Evolutionary conservation across 2,329 filamentous ascomycete genomes (phyloP).

Genomic region (Microthyrium microscopicum): DNA sequence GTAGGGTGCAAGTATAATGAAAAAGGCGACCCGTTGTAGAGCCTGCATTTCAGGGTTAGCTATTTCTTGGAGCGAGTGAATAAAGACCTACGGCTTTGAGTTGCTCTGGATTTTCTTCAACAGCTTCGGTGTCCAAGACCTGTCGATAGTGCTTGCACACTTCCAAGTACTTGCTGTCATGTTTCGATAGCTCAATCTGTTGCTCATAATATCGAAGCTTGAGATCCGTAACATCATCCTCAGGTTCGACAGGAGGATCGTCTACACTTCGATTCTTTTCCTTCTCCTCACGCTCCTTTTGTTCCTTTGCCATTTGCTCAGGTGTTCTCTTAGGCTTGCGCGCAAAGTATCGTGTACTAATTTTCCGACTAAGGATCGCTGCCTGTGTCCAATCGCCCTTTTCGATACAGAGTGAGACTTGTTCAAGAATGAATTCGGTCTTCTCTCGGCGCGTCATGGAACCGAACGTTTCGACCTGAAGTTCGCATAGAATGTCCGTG

Average conservation of each 20-base stretch:
- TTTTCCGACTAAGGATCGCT: conserved; percentile 84
- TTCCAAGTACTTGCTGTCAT: conserved; percentile 93
- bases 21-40: conserved; percentile 91
- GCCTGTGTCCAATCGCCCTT: conserved; percentile 94
- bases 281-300: conserved; percentile 71
- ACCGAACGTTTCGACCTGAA: conserved; percentile 97
- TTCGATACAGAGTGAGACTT: conserved; percentile 89
- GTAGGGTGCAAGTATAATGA: conserved; percentile 86
- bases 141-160: conserved; percentile 97
- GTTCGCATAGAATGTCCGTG: conserved; percentile 84
- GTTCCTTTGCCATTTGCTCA: conserved; percentile 80
- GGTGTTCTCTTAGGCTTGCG: conserved; percentile 81
- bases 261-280: conserved; percentile 66
- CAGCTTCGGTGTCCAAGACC: conserved; percentile 87
- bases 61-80: background rate
- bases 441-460: conserved; percentile 96
- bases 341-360: conserved; percentile 82
- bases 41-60: conserved; percentile 35
- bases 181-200: conserved; percentile 87
- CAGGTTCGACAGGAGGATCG: conserved; percentile 54
- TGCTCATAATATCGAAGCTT: conserved; percentile 96
- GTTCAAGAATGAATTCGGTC: conserved; percentile 94
- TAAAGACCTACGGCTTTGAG: conserved; percentile 51
- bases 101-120: conserved; percentile 76
- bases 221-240: conserved; percentile 86